Conservation (phyloP, 2,329 filamentous ascomycete species). For the Dactylellina haptotyla region DNA sequence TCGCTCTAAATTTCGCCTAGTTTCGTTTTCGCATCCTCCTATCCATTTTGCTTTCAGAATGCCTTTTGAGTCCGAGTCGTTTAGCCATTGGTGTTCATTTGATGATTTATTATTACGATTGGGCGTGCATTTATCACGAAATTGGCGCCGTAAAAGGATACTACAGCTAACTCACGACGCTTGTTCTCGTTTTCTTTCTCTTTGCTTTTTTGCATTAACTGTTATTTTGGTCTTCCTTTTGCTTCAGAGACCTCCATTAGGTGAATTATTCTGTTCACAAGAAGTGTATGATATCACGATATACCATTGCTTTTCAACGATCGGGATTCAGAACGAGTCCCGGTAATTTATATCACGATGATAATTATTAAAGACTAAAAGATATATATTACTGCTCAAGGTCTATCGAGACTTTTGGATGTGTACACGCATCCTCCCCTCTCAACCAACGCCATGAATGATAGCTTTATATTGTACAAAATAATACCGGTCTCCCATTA, state of each 20-base stretch:
- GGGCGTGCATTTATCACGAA: neutral
- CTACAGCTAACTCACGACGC: neutral
- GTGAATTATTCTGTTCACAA: neutral
- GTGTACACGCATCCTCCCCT: neutral
- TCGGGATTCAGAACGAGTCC: too few species aligned
- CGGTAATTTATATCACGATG: too few species aligned
- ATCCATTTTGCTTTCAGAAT: neutral
- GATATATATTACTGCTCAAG: constrained; percentile 5
- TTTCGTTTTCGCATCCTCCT: neutral
- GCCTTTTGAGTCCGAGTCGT: neutral
- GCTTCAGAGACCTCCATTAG: too few species aligned
- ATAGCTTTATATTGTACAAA: constrained; percentile 11
- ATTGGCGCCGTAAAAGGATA: neutral
- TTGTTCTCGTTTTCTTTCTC: neutral
- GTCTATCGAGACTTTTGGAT: constrained; percentile 1
- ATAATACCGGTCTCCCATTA: neutral
- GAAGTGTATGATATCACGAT: constrained; percentile 7
- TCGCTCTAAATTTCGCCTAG: neutral
- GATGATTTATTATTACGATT: neutral
- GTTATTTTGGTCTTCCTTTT: too few species aligned
- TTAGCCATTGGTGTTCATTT: neutral
- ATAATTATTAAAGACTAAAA: too few species aligned
- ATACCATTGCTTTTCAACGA: neutral
- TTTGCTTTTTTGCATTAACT: neutral
- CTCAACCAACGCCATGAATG: constrained; percentile 16